Conservation (phyloP, 179 eudicot genomes). For the Heliamphora pulchella region DNA sequence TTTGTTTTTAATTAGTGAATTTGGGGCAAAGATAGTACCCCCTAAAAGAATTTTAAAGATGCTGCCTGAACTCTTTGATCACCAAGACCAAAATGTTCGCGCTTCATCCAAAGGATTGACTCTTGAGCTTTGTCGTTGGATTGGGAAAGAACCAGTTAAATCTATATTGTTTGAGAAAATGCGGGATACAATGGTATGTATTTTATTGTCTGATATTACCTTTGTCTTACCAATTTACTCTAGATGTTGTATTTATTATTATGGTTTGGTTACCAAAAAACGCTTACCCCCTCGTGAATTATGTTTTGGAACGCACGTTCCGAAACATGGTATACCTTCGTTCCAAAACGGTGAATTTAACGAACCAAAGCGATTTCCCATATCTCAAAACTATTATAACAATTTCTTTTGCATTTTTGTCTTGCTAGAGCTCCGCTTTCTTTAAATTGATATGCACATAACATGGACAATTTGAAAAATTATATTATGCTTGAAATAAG, state of each 20-base stretch:
- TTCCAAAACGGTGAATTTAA: too few relatives aligned
- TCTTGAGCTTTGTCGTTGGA: constrained; percentile 98
- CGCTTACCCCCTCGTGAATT: too few relatives aligned
- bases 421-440: too few relatives aligned
- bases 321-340: too few relatives aligned
- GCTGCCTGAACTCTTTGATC: constrained; percentile 99
- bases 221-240: not conserved
- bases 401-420: too few relatives aligned
- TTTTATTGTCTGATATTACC: not conserved
- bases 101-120: constrained; percentile 97
- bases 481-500: too few relatives aligned
- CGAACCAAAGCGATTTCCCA: too few relatives aligned
- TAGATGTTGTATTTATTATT: not conserved
- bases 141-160: constrained; percentile 94
- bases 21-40: constrained; percentile 89
- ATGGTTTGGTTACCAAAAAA: not conserved
- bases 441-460: too few relatives aligned
- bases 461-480: too few relatives aligned
- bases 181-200: constrained; percentile 96
- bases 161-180: constrained; percentile 93
- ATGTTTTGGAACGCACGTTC: too few relatives aligned
- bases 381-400: too few relatives aligned
- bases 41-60: constrained; percentile 97
- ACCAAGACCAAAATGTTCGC: constrained; percentile 99
- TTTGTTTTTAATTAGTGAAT: constrained; percentile 52